Base-by-base conservation (phyloP, 805 yeast species). In the Yamadazyma ubonensis region DNA sequence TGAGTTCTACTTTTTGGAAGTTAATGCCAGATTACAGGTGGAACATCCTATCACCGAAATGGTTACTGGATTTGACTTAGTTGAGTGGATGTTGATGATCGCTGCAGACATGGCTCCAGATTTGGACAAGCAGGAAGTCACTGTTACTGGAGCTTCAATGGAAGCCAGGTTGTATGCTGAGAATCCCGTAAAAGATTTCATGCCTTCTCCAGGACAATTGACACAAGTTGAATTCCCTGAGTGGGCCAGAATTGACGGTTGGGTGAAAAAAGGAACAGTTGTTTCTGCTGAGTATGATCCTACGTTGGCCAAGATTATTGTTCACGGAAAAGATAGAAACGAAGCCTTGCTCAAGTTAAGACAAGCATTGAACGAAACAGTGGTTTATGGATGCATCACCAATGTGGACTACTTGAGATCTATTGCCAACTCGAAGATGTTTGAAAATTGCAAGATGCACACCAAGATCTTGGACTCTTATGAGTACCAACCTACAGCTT, bases 111-210 rank as follows among this genome's bases (percentile, higher is more conserved):
- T 75, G 50, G 82, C 97, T 3, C 96, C 96, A 5, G 86, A 83
- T 57, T 87, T 89, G 53, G 53, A 65, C 27, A 26, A 47, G 29
- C 77, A 75, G 47, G 63, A 66, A 29, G 72, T 88, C 37, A 68
- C 63, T 10, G 78, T 83, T 26, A 73, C 76, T 34, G 98, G 99
- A 49, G 96, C 95, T 0, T 78, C 96, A 0, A 91, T 91, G 90
- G 99, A 91, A 66, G 98, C 96, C 23, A 78, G 99, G 59, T 71
- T 91, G 36, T 93, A 93, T 52, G 97, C 99, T 26, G 99, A 91
- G 64, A 91, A 93, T 66, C 98, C 99, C 1, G 91, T 86, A 30
- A 90, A 88, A 58, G 96, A 83, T 49, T 91, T 91, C 65, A 76
- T 83, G 74, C 99, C 99, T 15, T 87, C 96, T 22, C 98, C 99